phyloP scores from a whole-genome alignment of 2,329 filamentous ascomycete species.

The Colletotrichum navitas region DNA sequence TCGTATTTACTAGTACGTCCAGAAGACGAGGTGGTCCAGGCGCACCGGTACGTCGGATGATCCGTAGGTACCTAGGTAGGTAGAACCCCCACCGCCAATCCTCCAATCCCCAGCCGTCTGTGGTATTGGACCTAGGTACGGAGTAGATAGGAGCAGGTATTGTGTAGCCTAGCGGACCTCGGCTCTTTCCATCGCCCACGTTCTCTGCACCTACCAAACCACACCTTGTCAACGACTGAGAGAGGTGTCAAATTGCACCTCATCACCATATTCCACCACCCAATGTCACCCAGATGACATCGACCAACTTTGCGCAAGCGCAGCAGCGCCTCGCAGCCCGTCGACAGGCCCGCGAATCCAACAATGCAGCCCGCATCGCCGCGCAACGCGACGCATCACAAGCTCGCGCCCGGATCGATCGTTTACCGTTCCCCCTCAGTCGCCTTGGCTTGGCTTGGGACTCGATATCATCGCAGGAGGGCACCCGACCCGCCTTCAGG shows the following conservation, averaged over 20 bases:
- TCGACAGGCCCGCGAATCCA: constrained; percentile 79
- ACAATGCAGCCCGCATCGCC: constrained; percentile 69
- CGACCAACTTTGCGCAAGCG: constrained; percentile 84
- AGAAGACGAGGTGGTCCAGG: constrained; percentile 10
- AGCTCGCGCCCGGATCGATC: constrained; percentile 66
- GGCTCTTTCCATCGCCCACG: constrained; percentile 22
- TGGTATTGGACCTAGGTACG: constrained; percentile 10
- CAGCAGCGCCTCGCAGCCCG: constrained; percentile 88
- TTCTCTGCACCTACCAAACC: constrained; percentile 5
- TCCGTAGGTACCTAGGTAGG: background rate
- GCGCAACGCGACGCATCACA: constrained; percentile 65
- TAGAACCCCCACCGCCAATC: constrained; percentile 8
- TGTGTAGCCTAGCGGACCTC: constrained; percentile 29
- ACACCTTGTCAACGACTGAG: constrained; percentile 7
- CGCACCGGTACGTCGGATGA: constrained; percentile 37
- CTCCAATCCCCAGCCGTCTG: constrained; percentile 3
- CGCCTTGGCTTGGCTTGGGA: constrained; percentile 75
- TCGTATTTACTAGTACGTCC: background rate
- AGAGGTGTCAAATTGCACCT: constrained; percentile 35
- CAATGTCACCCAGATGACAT: constrained; percentile 59
- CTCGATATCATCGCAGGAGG: constrained; percentile 77
- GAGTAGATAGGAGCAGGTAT: background rate
- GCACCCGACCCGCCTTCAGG: constrained; percentile 86
- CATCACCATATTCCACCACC: constrained; percentile 29
- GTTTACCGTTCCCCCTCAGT: constrained; percentile 73